These are phyloP conservation scores for Trebouxia sp. DNA, from an alignment of 139 green algal genomes.

Conservation along the genomic window DNA sequence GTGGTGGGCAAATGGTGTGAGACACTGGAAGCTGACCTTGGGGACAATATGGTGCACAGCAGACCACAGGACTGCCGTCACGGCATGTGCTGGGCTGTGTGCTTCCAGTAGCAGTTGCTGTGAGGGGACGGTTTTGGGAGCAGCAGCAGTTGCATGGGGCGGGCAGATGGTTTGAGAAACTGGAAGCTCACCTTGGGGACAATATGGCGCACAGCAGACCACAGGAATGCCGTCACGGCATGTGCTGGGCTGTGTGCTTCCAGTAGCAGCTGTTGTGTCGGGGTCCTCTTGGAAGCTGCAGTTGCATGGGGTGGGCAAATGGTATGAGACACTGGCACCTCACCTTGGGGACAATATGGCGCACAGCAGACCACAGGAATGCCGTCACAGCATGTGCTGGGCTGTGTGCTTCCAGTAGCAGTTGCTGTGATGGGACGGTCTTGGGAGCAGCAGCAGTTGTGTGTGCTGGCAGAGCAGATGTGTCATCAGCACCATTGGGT, in stretches of 20 bases:
- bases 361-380: slow-evolving; percentile 74
- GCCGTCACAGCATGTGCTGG: slow-evolving; percentile 51
- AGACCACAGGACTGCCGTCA: slow-evolving; percentile 72
- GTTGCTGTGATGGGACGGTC: too few relatives aligned
- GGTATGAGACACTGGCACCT: background rate
- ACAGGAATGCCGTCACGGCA: slow-evolving; percentile 69
- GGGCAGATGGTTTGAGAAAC: background rate
- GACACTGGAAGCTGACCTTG: background rate
- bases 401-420: slow-evolving; percentile 49
- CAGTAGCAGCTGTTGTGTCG: slow-evolving; percentile 35
- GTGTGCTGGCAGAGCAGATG: too few relatives aligned
- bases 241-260: slow-evolving; percentile 48
- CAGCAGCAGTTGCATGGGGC: slow-evolving; percentile 12
- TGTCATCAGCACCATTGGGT: too few relatives aligned
- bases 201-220: slow-evolving; percentile 59
- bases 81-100: slow-evolving; percentile 49
- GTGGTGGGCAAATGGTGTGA: background rate
- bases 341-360: slow-evolving; percentile 55
- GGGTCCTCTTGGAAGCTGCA: background rate
- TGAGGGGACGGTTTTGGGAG: background rate
- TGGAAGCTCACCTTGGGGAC: slow-evolving; percentile 44
- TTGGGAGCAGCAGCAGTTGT: too few relatives aligned
- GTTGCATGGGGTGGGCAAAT: slow-evolving; percentile 1
- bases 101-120: slow-evolving; percentile 42
- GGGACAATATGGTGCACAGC: slow-evolving; percentile 62